Conservation (phyloP, 164 flowering plant species). For the Vitis rupestris region DNA sequence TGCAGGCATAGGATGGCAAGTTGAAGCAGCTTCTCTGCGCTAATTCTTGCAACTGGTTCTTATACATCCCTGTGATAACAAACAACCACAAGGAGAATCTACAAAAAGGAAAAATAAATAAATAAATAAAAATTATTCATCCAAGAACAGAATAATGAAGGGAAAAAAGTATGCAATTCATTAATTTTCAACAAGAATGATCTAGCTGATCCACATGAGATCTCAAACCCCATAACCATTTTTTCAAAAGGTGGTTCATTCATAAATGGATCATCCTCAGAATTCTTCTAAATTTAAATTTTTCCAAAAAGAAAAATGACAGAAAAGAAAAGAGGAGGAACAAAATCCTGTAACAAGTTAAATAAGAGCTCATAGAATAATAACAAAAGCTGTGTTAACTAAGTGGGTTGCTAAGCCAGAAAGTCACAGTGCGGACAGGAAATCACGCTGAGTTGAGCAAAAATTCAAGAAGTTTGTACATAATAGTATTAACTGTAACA, state of each 20-base stretch:
- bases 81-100: slow-evolving; percentile 8
- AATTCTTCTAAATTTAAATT: not conserved
- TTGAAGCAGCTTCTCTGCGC: slow-evolving; percentile 1
- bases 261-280: not conserved
- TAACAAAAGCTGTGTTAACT: not conserved
- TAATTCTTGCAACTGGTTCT: slow-evolving; percentile 23
- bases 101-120: not conserved
- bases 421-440: not conserved
- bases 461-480: not conserved
- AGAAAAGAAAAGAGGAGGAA: not conserved
- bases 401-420: not conserved
- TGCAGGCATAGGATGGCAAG: slow-evolving; percentile 19
- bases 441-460: not conserved
- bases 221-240: not conserved
- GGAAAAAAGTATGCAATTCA: no score
- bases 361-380: no score
- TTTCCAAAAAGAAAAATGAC: not conserved
- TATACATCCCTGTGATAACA: slow-evolving; percentile 11
- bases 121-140: no score
- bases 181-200: not conserved
- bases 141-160: no score
- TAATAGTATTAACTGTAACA: no score
- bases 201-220: not conserved
- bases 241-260: not conserved
- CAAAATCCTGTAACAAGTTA: not conserved